Percentiles rank a stretch among this genome's conserved stretches.
phyloP scores from a whole-genome alignment of 192 early-diverging fungal species.

The Backusella liffmaniae region DNA sequence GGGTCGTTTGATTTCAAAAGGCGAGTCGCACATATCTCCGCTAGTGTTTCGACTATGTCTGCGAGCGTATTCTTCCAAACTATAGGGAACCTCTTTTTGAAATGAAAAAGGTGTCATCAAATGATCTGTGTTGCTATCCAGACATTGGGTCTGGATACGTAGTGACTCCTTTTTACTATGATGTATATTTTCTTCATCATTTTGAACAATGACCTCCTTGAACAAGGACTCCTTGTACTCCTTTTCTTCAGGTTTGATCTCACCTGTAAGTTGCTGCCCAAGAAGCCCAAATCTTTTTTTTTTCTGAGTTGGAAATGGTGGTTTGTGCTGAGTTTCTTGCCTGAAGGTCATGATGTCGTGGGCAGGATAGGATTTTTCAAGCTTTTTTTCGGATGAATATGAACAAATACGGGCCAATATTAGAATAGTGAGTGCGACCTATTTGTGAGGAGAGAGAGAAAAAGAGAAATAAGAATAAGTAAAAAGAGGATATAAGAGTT shows the following conservation, averaged over 20 bases:
- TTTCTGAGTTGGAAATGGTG: not conserved
- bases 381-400: conserved; percentile 4
- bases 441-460: not conserved
- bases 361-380: conserved; percentile 7
- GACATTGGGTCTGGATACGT: not conserved
- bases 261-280: not conserved
- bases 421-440: conserved; percentile 5
- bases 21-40: not conserved
- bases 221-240: conserved; percentile 6
- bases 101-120: not conserved
- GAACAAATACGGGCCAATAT: conserved; percentile 10
- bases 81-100: not conserved
- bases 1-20: conserved; percentile 7
- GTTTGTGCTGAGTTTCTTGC: conserved; percentile 4
- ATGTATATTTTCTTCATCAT: not conserved
- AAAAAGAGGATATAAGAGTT: conserved; percentile 7
- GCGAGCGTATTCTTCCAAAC: not conserved
- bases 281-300: not conserved
- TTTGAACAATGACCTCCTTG: not conserved
- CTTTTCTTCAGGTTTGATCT: not conserved
- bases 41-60: not conserved
- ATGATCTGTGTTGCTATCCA: not conserved
- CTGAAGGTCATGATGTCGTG: not conserved
- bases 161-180: not conserved
- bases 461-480: not conserved